Base-by-base conservation (phyloP, 441 rosid genomes). In the Populus tomentosa region DNA sequence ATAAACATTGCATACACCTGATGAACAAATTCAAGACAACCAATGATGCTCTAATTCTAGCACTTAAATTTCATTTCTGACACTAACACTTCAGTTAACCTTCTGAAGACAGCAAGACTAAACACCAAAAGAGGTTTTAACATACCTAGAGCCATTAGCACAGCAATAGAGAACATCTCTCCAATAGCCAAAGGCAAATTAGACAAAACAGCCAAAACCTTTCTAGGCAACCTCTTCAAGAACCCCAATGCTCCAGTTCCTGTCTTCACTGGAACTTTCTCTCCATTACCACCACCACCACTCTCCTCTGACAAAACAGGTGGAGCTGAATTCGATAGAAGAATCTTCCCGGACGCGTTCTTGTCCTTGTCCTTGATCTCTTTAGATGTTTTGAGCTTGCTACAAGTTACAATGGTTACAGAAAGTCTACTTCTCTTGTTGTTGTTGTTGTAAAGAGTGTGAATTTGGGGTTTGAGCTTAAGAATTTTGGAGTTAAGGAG, bases 81-180 rank as follows among this genome's bases (percentile, higher is more conserved):
- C 61, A 53, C 21, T 6, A 18, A 6, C 9, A 18, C n/a, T 6
- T 18, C 21, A 53, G 6, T 24, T 26, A 40, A 69, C 18, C 4
- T 16, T 24, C 42, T 24, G 20, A 13, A 16, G 33, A 69, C 11
- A 30, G 5, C n/a, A 38, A 75, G 68, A 42, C 61, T 6, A 6
- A 0, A 18, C 61, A 28, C 8, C 30, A 32, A 69, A 26, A 50
- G 46, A 42, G 3, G 62, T n/a, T 33, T 72, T 14, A 71, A 36
- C 79, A 30, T 87, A 92, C 99, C 99, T 8, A 92, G 78, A 82
- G 98, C 99, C 99, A 93, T 95, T 24, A 95, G 94, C 77, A 79
- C 94, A 86, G 95, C 92, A 80, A 93, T 84, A 28, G 87, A 76
- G 77, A 86, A 84, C 97, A 95, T 95, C 83, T 93, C 96, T 42